A percentile compares a stretch with the other conserved stretches of the same genome.
Evolutionary conservation across 768 basidiomycete species (phyloP).

Genomic region (Pleurotus tuoliensis): DNA sequence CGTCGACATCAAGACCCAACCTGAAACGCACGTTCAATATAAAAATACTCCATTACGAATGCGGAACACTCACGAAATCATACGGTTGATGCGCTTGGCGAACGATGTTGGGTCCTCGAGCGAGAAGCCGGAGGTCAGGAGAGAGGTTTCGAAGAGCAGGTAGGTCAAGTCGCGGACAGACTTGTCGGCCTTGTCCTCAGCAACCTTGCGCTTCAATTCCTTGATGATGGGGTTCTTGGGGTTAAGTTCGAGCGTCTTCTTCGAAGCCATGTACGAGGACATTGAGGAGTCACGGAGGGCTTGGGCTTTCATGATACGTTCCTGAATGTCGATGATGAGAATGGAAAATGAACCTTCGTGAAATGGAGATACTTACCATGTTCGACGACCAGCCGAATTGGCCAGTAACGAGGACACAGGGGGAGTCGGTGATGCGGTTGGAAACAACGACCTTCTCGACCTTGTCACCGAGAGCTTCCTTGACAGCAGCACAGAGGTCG

Average conservation of each 20-base stretch:
- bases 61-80: conserved; percentile 69
- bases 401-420: conserved; percentile 95
- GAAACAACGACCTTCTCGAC: conserved; percentile 99
- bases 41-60: background rate
- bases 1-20: conserved; percentile 86
- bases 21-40: conserved; percentile 23
- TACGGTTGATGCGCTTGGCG: conserved; percentile 93
- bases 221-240: conserved; percentile 89
- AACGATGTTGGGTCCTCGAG: conserved; percentile 94
- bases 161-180: conserved; percentile 95
- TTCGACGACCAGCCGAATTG: conserved; percentile 99
- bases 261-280: conserved; percentile 99
- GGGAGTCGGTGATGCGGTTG: conserved; percentile 96
- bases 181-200: conserved; percentile 98
- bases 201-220: conserved; percentile 92
- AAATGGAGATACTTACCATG: conserved; percentile 59
- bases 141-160: conserved; percentile 94
- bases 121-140: conserved; percentile 93
- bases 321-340: conserved; percentile 34
- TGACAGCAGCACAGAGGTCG: conserved; percentile 91
- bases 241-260: conserved; percentile 98
- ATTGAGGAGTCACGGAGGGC: conserved; percentile 94
- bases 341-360: background rate
- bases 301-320: conserved; percentile 99
- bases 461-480: conserved; percentile 98